Evolutionary conservation across 345 rosid species (phyloP).

Genomic region (Cardamine chenopodiifolia): DNA sequence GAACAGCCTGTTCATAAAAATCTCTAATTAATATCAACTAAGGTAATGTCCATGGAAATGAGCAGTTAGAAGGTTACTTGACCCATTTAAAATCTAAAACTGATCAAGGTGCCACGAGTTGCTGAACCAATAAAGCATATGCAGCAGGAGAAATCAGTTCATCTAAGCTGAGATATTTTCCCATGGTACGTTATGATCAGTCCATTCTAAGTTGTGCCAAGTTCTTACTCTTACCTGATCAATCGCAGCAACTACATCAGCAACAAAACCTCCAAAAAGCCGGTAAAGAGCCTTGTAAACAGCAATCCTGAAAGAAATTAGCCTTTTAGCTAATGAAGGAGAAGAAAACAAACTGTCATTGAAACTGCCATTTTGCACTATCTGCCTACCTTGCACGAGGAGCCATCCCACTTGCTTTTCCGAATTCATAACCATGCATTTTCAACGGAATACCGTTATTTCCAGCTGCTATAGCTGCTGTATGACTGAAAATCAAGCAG

Average conservation of each 20-base stretch:
- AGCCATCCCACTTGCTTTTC: slow-evolving; percentile 99
- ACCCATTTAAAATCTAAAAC: neutral
- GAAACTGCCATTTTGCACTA: slow-evolving; percentile 9
- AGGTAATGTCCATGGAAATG: neutral
- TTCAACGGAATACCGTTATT: slow-evolving; percentile 95
- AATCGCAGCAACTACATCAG: slow-evolving; percentile 99
- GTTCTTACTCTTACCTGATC: slow-evolving; percentile 71
- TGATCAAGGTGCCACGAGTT: neutral
- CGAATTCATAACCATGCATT: slow-evolving; percentile 93
- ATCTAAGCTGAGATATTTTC: neutral
- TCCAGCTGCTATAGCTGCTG: slow-evolving; percentile 99
- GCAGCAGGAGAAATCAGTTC: slow-evolving; percentile 17
- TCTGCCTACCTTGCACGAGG: slow-evolving; percentile 91
- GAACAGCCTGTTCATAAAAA: slow-evolving; percentile 77
- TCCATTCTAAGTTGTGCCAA: neutral
- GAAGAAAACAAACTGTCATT: slow-evolving; percentile 12
- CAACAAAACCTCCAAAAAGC: slow-evolving; percentile 95
- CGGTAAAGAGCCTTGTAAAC: slow-evolving; percentile 98
- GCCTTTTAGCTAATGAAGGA: slow-evolving; percentile 9
- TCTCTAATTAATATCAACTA: slow-evolving; percentile 5
- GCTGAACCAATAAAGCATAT: neutral
- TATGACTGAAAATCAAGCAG: slow-evolving; percentile 64
- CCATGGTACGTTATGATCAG: neutral
- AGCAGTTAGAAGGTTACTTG: slow-evolving; percentile 3
- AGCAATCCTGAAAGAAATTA: slow-evolving; percentile 65